Evolutionary conservation across 345 rosid species (phyloP).

Genomic region (Eucalyptus coolabah): DNA sequence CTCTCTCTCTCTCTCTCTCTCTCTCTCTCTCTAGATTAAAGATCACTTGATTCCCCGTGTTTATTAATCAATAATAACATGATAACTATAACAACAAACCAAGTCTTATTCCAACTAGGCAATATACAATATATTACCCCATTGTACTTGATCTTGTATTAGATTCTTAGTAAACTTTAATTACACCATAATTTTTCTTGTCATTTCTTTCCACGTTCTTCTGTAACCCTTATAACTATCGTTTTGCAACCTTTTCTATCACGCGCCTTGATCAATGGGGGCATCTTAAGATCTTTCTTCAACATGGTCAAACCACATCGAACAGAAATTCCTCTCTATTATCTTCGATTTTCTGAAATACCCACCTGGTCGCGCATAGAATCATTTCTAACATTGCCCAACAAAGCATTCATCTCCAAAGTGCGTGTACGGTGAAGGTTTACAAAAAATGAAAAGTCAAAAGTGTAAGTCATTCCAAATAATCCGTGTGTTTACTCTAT

Average conservation of each 20-base stretch:
- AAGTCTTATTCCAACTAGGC: neutral
- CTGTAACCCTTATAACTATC: neutral
- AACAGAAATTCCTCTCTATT: neutral
- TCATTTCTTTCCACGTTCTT: neutral
- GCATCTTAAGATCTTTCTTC: neutral
- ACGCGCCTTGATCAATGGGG: neutral
- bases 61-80: neutral
- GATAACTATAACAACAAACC: neutral
- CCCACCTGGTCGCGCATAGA: neutral
- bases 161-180: neutral
- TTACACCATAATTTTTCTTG: neutral
- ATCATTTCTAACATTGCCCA: neutral
- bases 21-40: neutral
- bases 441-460: neutral
- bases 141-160: neutral
- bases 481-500: neutral
- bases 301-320: neutral
- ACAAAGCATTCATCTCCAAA: neutral
- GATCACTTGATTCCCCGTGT: neutral
- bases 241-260: neutral
- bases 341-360: neutral
- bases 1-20: neutral
- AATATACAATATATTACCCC: neutral
- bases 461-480: neutral
- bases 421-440: neutral